phyloP scores from a whole-genome alignment of 805 yeast genomes.

The Metschnikowia henanensis region DNA sequence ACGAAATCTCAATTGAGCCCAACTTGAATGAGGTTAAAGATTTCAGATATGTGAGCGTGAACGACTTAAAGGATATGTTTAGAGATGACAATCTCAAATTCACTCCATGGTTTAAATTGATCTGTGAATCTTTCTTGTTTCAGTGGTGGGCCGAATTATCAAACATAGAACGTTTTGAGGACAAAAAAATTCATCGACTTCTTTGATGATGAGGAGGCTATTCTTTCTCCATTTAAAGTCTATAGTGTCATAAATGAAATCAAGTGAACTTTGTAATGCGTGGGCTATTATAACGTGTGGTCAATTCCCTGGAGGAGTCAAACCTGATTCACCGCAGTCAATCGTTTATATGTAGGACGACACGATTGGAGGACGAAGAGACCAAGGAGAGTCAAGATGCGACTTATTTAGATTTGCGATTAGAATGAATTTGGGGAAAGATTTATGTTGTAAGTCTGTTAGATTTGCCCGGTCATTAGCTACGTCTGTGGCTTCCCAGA shows the following conservation, averaged over 20 bases:
- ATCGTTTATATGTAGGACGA: conserved; percentile 1
- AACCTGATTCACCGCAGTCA: neutral
- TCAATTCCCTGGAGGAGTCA: neutral
- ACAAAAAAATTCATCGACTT: conserved; percentile 50
- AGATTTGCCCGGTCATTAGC: conserved; percentile 10
- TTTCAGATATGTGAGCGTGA: conserved; percentile 66
- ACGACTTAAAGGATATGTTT: conserved; percentile 76
- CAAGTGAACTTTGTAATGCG: no score
- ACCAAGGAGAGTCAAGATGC: neutral
- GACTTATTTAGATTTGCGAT: neutral
- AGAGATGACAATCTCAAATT: conserved; percentile 62
- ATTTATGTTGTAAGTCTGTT: neutral
- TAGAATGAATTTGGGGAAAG: conserved; percentile 2
- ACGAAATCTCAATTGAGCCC: conserved; percentile 54
- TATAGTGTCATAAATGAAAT: no score
- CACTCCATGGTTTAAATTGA: conserved; percentile 98
- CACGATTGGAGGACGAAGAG: neutral
- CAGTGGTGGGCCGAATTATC: conserved; percentile 90
- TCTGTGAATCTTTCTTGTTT: conserved; percentile 87
- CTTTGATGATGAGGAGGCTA: conserved; percentile 28
- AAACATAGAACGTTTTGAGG: conserved; percentile 50
- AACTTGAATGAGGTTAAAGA: conserved; percentile 81
- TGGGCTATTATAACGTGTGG: no score
- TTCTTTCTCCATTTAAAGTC: no score
- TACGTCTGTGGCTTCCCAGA: conserved; percentile 12